Base-by-base conservation (phyloP, 768 basidiomycete genomes). In the Neoboletus subvelutipes region DNA sequence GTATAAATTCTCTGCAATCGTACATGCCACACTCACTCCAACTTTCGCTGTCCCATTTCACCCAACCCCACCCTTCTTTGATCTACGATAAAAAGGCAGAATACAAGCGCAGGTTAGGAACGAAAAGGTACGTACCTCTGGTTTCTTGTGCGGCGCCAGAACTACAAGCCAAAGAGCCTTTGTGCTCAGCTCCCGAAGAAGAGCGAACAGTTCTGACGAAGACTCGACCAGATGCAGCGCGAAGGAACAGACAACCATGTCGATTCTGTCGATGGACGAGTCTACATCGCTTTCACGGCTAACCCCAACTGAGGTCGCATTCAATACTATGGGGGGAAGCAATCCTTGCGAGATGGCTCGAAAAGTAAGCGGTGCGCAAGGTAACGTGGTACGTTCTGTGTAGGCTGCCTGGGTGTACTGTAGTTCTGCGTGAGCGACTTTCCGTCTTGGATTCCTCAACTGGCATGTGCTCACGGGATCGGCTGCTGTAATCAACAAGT, bases 121-220 rank as follows among this genome's bases (percentile, higher is more conserved):
- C 50, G n/a, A 55, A 36, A 11, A n/a, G 17, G 18, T 8, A 55
- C 65, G 40, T 60, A 87, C 87, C 71, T 87, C 86, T 20, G 88
- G 88, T 61, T 83, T 87, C 71, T 90, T 91, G 70, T 90, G 88
- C 22, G 88, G 87, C 2, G 86, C 86, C 34, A 88, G 72, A 6
- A 90, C 77, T 34, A 88, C 78, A 10, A 92, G 75, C 86, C 87
- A 90, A 33, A 71, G 71, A 3, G 78, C 77, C 64, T 83, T 84
- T 43, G 76, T 80, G 57, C 83, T 85, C 36, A 90, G 69, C 62
- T 86, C 84, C 74, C 80, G 83, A 13, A 89, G 74, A 9, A 90
- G 72, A 9, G 84, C 74, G 64, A 84, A 91, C 20, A 90, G 73
- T 52, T 84, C 81, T 0, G 84, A 86, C 2, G 83, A 66, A 26